Conservation (phyloP, 352 stramenopile species). For the Aphanomyces astaci region DNA sequence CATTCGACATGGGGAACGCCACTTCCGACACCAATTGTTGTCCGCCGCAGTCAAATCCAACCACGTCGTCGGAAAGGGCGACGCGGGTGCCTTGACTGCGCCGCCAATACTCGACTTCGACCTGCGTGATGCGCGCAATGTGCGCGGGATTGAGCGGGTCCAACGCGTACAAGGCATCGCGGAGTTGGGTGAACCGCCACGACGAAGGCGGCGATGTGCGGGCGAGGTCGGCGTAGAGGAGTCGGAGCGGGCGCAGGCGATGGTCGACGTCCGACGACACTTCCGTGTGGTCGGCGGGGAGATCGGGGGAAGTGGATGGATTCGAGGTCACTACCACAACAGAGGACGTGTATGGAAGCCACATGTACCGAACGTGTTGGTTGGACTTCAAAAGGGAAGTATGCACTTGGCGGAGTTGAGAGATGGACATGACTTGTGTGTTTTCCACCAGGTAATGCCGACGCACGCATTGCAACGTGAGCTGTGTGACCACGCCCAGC, state of each 20-base stretch:
- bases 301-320: constrained; percentile 33
- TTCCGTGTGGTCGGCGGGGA: constrained; percentile 38
- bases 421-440: constrained; percentile 85
- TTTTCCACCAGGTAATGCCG: constrained; percentile 91
- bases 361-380: constrained; percentile 96
- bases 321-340: constrained; percentile 92
- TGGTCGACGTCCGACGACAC: constrained; percentile 44
- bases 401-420: constrained; percentile 82
- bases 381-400: constrained; percentile 60
- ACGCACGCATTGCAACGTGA: constrained; percentile 93
- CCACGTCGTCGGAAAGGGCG: constrained; percentile 89
- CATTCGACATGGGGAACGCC: constrained; percentile 82
- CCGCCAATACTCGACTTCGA: constrained; percentile 95
- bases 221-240: constrained; percentile 71
- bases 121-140: constrained; percentile 91
- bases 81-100: constrained; percentile 87
- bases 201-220: constrained; percentile 43
- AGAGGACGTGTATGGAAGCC: constrained; percentile 95
- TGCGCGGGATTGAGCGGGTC: constrained; percentile 87
- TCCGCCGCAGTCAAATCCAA: constrained; percentile 98
- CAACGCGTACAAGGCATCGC: constrained; percentile 71
- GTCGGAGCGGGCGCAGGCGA: constrained; percentile 62
- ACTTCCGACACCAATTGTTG: constrained; percentile 98
- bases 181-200: constrained; percentile 79
- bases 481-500: constrained; percentile 93